These are phyloP conservation scores for Podospora comata DNA, from an alignment of 495 filamentous ascomycete genomes.

Conservation along the genomic window DNA sequence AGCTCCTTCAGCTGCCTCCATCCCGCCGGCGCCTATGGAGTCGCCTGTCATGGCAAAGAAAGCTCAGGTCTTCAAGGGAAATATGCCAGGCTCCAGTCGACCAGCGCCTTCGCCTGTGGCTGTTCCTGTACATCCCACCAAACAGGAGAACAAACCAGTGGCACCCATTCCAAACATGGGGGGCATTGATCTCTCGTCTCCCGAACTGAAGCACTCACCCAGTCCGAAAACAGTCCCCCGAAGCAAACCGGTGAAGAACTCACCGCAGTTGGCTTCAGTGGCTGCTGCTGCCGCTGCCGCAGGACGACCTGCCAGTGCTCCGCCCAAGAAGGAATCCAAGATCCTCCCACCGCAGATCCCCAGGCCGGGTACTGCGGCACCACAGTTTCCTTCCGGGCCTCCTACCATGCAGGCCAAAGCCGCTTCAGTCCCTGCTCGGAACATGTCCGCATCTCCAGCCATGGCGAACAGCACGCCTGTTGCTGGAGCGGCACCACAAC, in stretches of 20 bases:
- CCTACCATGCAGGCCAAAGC: conserved; percentile 16
- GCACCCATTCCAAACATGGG: conserved; percentile 49
- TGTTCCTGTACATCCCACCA: conserved; percentile 6
- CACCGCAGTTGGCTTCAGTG: conserved; percentile 18
- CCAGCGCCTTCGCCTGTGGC: conserved; percentile 22
- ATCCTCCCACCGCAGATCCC: conserved; percentile 35
- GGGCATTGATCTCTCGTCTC: conserved; percentile 34
- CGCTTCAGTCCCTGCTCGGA: conserved; percentile 14
- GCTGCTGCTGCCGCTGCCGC: conserved; percentile 16
- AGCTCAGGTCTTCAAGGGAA: not conserved
- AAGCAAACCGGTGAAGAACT: conserved; percentile 22
- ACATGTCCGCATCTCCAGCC: conserved; percentile 14
- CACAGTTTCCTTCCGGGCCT: conserved; percentile 5
- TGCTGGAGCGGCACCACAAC: conserved; percentile 14
- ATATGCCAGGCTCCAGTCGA: conserved; percentile 17
- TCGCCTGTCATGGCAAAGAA: conserved; percentile 22
- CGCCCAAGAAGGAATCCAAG: conserved; percentile 37
- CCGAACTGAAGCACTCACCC: conserved; percentile 19
- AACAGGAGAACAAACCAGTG: conserved; percentile 38
- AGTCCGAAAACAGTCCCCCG: conserved; percentile 24
- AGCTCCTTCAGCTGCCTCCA: conserved; percentile 42
- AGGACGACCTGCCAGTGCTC: conserved; percentile 20
- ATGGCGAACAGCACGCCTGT: conserved; percentile 6
- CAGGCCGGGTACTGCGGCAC: conserved; percentile 19
- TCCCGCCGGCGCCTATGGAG: conserved; percentile 22